Evolutionary conservation across 768 basidiomycete genomes (phyloP), one percentile per base, ranked within the genome.

Genomic region (Russula sp.): DNA sequence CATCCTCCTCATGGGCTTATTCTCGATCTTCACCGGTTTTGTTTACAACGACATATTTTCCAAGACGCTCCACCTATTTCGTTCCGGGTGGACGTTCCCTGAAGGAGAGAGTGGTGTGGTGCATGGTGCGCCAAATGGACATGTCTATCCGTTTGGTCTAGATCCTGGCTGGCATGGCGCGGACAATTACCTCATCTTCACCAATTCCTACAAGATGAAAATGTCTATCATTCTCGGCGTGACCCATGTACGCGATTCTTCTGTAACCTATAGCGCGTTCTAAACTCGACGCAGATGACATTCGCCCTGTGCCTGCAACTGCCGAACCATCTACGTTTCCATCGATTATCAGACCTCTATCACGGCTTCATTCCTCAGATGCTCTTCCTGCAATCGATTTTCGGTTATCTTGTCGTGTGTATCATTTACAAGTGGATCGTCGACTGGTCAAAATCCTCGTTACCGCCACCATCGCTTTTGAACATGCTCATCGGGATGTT

Each of bases 151-250:
- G 3, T 93, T 99, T 66, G 97, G 97, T 67, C 72, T 99, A 65
- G 97, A 99, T 72, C 94, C 94, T 55, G 86, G 77, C 52, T 99
- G 97, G 97, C 94, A 97, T 70, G 92, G 87, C 20, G 82, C 95
- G 6, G 90, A 92, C 66, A 99, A 99, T 70, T 70, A 79, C 79
- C 80, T 99, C 61, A 86, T 97, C 46, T 99, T 98, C 75, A 89
- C 88, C 56, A 99, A 99, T 75, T 98, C 95, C 42, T 96, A 96
- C 79, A 99, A 98, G 85, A 99, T 99, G 97, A 98, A 99, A 78
- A 93, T 98, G 93, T 90, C 93, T 22, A 87, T 99, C 70, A 84
- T 98, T 39, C 75, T 99, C 56, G 97, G 97, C 73, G 95, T 99
- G 66, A 89, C 90, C 62, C 96, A 99, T 73, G 96, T 98, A 76